A percentile compares a stretch with the other conserved stretches of the same genome.
phyloP scores from a whole-genome alignment of 208 protist species.

The Leishmania tarentolae region DNA sequence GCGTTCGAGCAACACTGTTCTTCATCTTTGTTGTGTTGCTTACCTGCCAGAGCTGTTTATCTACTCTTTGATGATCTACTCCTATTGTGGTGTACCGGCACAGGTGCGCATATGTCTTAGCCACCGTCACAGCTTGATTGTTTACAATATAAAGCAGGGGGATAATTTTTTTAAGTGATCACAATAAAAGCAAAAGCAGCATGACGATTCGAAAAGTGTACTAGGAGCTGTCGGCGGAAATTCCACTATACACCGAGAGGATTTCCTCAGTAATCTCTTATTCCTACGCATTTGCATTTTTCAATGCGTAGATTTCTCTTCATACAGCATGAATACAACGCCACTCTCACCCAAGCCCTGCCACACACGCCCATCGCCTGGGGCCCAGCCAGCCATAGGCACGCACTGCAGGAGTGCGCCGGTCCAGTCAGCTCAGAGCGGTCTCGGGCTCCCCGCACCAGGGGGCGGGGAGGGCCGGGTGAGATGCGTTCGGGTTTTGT shows the following conservation, averaged over 20 bases:
- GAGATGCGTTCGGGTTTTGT: background rate
- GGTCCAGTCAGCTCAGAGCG: background rate
- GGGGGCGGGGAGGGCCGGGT: background rate
- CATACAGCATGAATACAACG: background rate
- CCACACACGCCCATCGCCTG: background rate
- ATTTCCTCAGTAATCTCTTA: background rate
- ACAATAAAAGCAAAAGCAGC: background rate
- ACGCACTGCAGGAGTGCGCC: background rate
- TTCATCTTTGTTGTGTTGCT: constrained; percentile 47
- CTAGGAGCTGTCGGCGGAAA: background rate
- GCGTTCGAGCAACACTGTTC: constrained; percentile 73
- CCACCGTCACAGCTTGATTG: background rate
- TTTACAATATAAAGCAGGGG: background rate
- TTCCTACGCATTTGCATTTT: background rate
- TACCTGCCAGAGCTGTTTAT: background rate
- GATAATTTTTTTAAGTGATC: background rate
- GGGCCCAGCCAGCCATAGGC: background rate
- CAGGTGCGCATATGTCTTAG: background rate
- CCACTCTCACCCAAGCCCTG: background rate
- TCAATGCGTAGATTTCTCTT: background rate
- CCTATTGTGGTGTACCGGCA: background rate
- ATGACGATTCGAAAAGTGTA: background rate
- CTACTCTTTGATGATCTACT: background rate
- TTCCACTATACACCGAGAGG: background rate
- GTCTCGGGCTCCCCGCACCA: background rate